A percentile compares a stretch with the other conserved stretches of the same genome.
These are phyloP conservation scores for Nakazawaea laoshanensis DNA, from an alignment of 805 yeast genomes.

Conservation along the genomic window DNA sequence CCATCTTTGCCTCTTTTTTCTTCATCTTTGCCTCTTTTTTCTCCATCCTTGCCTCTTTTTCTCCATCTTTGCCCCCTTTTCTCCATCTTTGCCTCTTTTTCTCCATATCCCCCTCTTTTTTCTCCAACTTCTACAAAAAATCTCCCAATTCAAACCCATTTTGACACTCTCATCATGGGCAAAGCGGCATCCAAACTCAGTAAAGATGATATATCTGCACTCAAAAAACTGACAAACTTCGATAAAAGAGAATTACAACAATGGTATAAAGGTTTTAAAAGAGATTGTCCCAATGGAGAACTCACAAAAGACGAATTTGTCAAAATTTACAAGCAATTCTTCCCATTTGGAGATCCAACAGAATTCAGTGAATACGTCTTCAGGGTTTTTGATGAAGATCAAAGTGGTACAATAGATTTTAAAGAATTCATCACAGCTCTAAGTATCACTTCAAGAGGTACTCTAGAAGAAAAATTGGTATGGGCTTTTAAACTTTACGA, in stretches of 20 bases:
- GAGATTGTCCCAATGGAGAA: conserved; percentile 92
- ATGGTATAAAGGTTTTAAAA: conserved; percentile 93
- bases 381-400: conserved; percentile 79
- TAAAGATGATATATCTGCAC: conserved; percentile 77
- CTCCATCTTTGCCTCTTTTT: too few relatives aligned
- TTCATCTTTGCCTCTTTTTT: too few relatives aligned
- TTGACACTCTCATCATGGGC: conserved; percentile 85
- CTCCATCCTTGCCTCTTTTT: too few relatives aligned
- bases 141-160: too few relatives aligned
- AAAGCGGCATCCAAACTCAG: conserved; percentile 89
- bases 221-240: conserved; percentile 82
- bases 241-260: conserved; percentile 93
- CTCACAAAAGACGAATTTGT: conserved; percentile 80
- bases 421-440: conserved; percentile 86
- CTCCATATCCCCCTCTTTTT: too few relatives aligned
- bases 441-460: conserved; percentile 80
- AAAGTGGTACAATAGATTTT: conserved; percentile 77
- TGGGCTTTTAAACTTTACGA: conserved; percentile 93
- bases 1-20: too few relatives aligned
- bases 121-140: too few relatives aligned
- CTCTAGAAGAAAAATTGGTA: conserved; percentile 70
- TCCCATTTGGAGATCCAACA: conserved; percentile 96
- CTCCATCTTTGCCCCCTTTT: too few relatives aligned
- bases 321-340: conserved; percentile 90
- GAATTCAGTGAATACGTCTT: conserved; percentile 86